phyloP scores from a whole-genome alignment of 805 yeast genomes.

The Metschnikowia lochheadii region DNA sequence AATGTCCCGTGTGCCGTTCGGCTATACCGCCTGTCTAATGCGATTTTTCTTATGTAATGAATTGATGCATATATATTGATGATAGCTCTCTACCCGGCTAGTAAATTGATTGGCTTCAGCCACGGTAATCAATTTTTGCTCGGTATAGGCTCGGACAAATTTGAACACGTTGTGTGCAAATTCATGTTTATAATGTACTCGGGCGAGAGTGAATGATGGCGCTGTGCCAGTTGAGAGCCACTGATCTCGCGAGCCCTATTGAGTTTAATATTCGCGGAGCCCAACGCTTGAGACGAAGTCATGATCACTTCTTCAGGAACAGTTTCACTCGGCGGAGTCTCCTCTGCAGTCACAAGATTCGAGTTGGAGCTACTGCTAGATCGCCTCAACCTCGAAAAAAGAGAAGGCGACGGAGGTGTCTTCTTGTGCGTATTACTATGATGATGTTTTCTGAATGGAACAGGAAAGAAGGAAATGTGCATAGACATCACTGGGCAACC shows the following conservation, averaged over 20 bases:
- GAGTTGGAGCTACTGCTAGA: slow-evolving; percentile 1
- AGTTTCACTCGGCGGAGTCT: neutral
- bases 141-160: neutral
- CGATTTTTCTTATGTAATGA: neutral
- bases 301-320: neutral
- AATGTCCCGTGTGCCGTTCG: slow-evolving; percentile 90
- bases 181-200: slow-evolving; percentile 8
- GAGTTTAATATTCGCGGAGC: neutral
- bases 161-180: neutral
- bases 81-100: neutral
- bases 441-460: slow-evolving; percentile 1
- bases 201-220: slow-evolving; percentile 5
- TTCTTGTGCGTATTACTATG: neutral
- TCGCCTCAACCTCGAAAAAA: neutral
- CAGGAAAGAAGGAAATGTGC: neutral
- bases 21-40: slow-evolving; percentile 70
- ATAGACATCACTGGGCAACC: neutral
- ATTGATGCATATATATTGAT: neutral
- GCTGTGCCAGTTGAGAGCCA: neutral
- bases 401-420: neutral
- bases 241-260: slow-evolving; percentile 4
- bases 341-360: neutral
- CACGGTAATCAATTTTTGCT: neutral
- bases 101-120: neutral
- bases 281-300: slow-evolving; percentile 12